phyloP scores from a whole-genome alignment of 2,329 filamentous ascomycete genomes.

The Phyllosticta capitalensis region DNA sequence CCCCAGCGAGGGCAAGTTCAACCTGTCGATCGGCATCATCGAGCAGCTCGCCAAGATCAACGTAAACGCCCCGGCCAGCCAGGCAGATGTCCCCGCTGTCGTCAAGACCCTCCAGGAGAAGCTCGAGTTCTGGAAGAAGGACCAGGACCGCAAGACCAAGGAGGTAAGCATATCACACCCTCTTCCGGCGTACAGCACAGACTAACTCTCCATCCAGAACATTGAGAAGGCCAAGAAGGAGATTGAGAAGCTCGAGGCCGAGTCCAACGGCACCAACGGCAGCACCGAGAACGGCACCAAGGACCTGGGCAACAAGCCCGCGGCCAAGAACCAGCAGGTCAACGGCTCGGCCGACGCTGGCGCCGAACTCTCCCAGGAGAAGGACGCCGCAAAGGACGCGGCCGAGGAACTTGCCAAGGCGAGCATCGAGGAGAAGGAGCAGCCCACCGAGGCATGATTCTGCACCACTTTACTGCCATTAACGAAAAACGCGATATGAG shows the following conservation, averaged over 20 bases:
- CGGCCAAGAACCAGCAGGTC: conserved; percentile 40
- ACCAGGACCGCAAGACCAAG: conserved; percentile 83
- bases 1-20: conserved; percentile 58
- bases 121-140: conserved; percentile 80
- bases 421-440: conserved; percentile 45
- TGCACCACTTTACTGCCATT: too few species aligned
- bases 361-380: conserved; percentile 46
- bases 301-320: conserved; percentile 45
- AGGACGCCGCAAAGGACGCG: conserved; percentile 50
- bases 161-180: conserved; percentile 52
- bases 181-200: background rate
- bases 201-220: conserved; percentile 51
- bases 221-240: conserved; percentile 94
- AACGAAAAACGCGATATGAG: background rate
- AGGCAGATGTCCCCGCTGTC: conserved; percentile 67
- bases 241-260: conserved; percentile 75
- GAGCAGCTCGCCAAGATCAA: conserved; percentile 79
- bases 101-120: conserved; percentile 89
- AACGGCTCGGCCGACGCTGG: conserved; percentile 45
- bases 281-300: conserved; percentile 43
- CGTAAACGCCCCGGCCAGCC: conserved; percentile 79
- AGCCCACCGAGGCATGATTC: conserved; percentile 3
- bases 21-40: conserved; percentile 80
- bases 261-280: conserved; percentile 32
- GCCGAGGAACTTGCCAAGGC: conserved; percentile 52